A percentile compares a stretch with the other conserved stretches of the same genome.
These are phyloP conservation scores for Xylaria sp. DNA, from an alignment of 2,329 filamentous ascomycete genomes.

Conservation along the genomic window DNA sequence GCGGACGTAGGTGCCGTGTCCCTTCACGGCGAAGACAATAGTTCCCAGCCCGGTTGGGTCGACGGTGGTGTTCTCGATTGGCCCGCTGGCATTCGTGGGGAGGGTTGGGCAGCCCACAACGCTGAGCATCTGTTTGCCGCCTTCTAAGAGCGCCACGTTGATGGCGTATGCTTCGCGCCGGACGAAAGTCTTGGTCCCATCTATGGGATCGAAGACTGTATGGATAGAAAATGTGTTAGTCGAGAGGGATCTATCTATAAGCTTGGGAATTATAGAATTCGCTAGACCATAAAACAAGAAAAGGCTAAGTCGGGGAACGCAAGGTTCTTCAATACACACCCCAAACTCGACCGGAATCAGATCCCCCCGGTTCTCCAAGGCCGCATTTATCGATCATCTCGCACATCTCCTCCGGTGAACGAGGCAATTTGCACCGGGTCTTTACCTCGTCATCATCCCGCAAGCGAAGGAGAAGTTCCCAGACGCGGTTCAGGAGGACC, in stretches of 20 bases:
- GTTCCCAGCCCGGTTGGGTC: slow-evolving; percentile 59
- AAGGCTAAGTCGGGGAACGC: background rate
- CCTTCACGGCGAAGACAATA: slow-evolving; percentile 62
- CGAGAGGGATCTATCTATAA: background rate
- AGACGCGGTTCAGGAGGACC: slow-evolving; percentile 59
- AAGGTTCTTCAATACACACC: background rate
- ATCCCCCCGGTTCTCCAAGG: slow-evolving; percentile 51
- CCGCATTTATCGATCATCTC: slow-evolving; percentile 65
- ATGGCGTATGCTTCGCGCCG: slow-evolving; percentile 66
- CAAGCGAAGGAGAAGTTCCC: slow-evolving; percentile 55
- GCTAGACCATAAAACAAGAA: background rate
- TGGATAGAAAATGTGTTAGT: background rate
- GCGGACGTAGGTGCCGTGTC: slow-evolving; percentile 61
- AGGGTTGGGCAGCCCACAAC: slow-evolving; percentile 62
- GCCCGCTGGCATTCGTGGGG: slow-evolving; percentile 52
- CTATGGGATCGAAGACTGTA: slow-evolving; percentile 67
- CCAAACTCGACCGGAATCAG: slow-evolving; percentile 59
- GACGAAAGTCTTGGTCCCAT: slow-evolving; percentile 69
- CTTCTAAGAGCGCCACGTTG: slow-evolving; percentile 64
- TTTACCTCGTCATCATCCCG: slow-evolving; percentile 45
- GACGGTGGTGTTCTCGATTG: slow-evolving; percentile 58
- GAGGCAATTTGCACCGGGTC: slow-evolving; percentile 50
- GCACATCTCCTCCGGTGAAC: slow-evolving; percentile 59
- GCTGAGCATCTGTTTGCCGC: slow-evolving; percentile 61
- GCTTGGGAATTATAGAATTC: background rate